Conservation (phyloP, 768 basidiomycete genomes). For the Gyrodon lividus region DNA sequence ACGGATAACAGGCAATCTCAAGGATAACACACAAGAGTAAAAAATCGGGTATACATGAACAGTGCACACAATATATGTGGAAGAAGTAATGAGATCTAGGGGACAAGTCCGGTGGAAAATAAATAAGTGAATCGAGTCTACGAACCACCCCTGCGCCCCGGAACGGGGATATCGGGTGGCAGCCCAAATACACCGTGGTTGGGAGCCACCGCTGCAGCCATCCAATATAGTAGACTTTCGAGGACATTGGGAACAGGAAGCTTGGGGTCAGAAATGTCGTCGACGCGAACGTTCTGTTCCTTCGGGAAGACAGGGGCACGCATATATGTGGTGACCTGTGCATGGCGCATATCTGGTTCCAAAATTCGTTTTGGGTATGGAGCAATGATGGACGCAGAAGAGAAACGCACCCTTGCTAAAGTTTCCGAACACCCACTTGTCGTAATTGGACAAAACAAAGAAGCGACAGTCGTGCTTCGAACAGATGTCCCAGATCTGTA, state of each 20-base stretch:
- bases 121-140: too few relatives aligned
- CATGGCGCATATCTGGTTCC: conserved; percentile 8
- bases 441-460: conserved; percentile 17
- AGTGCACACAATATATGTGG: too few relatives aligned
- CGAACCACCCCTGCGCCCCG: too few relatives aligned
- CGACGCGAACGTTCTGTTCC: neutral
- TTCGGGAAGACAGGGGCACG: conserved; percentile 11
- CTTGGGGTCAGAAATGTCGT: neutral
- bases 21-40: too few relatives aligned
- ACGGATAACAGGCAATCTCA: too few relatives aligned
- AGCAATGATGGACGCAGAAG: neutral
- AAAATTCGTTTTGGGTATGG: neutral
- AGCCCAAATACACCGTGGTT: neutral
- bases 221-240: conserved; percentile 9
- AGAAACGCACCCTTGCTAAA: conserved; percentile 8
- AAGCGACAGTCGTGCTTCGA: conserved; percentile 5
- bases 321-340: conserved; percentile 8
- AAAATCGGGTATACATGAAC: too few relatives aligned
- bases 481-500: conserved; percentile 19
- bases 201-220: conserved; percentile 3
- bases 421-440: conserved; percentile 15
- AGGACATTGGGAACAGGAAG: conserved; percentile 13
- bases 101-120: too few relatives aligned
- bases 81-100: too few relatives aligned
- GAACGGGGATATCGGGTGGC: neutral